A percentile compares a stretch with the other conserved stretches of the same genome.
Conservation (phyloP, 78 protist genomes). For the Speleostelium caveatum region DNA sequence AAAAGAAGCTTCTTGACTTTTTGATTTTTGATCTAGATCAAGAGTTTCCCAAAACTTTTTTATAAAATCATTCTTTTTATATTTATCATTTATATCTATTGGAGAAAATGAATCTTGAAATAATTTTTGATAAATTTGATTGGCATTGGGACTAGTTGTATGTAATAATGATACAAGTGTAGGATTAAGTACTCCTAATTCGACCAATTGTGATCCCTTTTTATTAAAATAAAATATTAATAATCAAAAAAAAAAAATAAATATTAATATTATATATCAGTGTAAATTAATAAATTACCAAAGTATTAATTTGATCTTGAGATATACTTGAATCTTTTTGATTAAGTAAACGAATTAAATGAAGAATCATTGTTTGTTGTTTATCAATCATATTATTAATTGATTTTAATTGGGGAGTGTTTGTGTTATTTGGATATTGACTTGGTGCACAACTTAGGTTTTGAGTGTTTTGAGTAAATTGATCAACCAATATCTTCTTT, state of each 20-base stretch:
- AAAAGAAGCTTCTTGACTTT: not conserved
- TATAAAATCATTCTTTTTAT: slow-evolving; percentile 5
- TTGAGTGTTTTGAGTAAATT: slow-evolving; percentile 24
- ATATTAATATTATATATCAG: not conserved
- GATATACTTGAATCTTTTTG: slow-evolving; percentile 46
- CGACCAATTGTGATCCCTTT: slow-evolving; percentile 56
- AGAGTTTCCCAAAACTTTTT: slow-evolving; percentile 29
- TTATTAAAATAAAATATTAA: not conserved
- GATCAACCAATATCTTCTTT: slow-evolving; percentile 29
- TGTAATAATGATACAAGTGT: slow-evolving; percentile 37
- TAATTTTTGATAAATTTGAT: slow-evolving; percentile 55
- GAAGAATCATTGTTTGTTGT: slow-evolving; percentile 64
- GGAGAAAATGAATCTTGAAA: slow-evolving; percentile 43
- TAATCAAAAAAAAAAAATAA: not conserved
- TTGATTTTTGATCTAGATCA: not conserved
- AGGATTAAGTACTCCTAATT: slow-evolving; percentile 19
- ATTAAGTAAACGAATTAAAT: slow-evolving; percentile 21
- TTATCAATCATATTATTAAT: slow-evolving; percentile 45
- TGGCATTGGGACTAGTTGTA: slow-evolving; percentile 7
- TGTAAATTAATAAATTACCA: not conserved
- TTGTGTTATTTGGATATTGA: not conserved
- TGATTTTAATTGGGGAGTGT: not conserved
- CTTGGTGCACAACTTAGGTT: not conserved
- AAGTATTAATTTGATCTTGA: slow-evolving; percentile 25
- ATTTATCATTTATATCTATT: slow-evolving; percentile 1